Evolutionary conservation across 2,329 filamentous ascomycete genomes (phyloP), one percentile per base, ranked within the genome.

Genomic region (Diaporthe velutina): DNA sequence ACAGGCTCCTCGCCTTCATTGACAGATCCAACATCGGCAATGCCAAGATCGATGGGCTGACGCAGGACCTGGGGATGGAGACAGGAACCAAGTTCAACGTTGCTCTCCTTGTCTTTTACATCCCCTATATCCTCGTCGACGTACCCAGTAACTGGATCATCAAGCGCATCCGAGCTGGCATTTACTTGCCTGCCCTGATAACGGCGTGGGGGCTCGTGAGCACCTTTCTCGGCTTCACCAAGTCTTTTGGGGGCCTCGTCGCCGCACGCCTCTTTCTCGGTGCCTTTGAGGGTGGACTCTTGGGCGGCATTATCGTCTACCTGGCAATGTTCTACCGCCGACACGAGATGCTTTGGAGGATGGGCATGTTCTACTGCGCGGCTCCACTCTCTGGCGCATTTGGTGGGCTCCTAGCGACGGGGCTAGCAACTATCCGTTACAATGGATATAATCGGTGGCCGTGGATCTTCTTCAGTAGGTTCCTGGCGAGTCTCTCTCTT

Each of bases 371-470:
- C 84, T 94, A 94, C 84, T 93, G 91, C 4, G 92, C 92, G 0
- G 92, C 92, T 0, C 92, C 93, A 0, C 83, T 94, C 0, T 91
- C 92, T 0, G 93, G 93, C 0, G 92, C 89, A 0, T 92, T 93
- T 78, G 91, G 90, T 79, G 90, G 90, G 6, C 84, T 92, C 8
- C 84, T 92, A 7, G 90, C 90, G 0, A 88, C 89, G 3, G 90
- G 86, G 0, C 90, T 92, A 72, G 90, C 83, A 85, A 74, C 88
- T 86, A 40, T 82, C 89, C 25, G 87, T 84, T 54, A 85, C 81
- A 28, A 81, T 78, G 76, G 78, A 78, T 80, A 80, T 55, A 71
- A 77, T 10, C 83, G 84, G 13, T 89, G 86, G 85, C 84, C 83
- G 17, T 89, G 83, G 87, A 87, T 88, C 64, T 88, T 87, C 73